Base-by-base conservation (phyloP, 1,284 basidiomycete species). In the Marasmius sp. region DNA sequence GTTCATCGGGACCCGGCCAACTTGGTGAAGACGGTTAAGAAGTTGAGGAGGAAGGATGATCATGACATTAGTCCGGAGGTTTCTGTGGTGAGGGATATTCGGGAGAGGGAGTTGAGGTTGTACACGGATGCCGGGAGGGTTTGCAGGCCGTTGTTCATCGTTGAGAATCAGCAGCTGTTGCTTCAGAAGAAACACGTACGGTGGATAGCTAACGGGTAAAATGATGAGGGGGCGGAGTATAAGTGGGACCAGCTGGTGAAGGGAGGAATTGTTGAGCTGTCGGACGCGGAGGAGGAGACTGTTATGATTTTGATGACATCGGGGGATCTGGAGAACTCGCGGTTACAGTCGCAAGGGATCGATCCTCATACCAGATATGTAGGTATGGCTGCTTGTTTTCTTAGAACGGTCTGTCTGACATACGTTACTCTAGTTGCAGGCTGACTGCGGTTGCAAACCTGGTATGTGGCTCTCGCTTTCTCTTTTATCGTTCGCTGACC, bases 221-320 rank as follows among this genome's bases (percentile, higher is more conserved):
- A 84, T 54, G 86, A 87, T 48, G 81, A 85, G 20, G 79, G 79
- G 4, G 81, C 84, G 58, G 81, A 85, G 22, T 93, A 88, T 75
- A 90, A 89, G 64, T 99, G 95, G 94, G 87, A 92, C 59, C 84
- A 92, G 38, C 76, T 99, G 61, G 81, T 99, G 60, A 91, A 92
- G 68, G 85, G 86, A 43, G 97, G 97, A 64, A 87, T 98, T 57
- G 87, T 99, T 66, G 97, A 99, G 77, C 83, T 97, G 61, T 79
- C 99, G 70, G 97, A 99, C 75, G 97, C 97, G 0, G 97, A 99
- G 74, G 97, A 99, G 77, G 97, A 99, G 78, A 98, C 97, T 1
- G 95, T 97, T 60, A 95, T 99, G 91, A 99, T 99, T 68, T 95
- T 93, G 66, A 99, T 99, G 97, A 95, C 93, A 3, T 90, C 94